Percentiles rank a stretch among this genome's conserved stretches.
These are phyloP conservation scores for Cymbidium sinense DNA, from an alignment of 106 monocot genomes.

Conservation along the genomic window DNA sequence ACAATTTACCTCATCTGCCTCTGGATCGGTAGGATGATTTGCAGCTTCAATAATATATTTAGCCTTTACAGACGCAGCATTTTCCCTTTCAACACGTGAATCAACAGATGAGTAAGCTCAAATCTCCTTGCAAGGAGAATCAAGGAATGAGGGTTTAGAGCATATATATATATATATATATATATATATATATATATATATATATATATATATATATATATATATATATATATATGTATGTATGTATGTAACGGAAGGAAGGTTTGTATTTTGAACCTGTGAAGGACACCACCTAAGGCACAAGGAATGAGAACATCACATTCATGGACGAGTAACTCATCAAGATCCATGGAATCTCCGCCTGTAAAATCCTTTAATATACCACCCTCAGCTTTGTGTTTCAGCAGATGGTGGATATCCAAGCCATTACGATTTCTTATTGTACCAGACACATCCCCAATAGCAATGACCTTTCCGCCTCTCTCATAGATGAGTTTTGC, in stretches of 20 bases:
- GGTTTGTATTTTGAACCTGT: no score
- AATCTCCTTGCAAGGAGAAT: background rate
- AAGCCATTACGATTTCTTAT: slow-evolving; percentile 60
- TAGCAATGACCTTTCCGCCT: slow-evolving; percentile 77
- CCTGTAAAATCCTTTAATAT: slow-evolving; percentile 59
- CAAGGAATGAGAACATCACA: slow-evolving; percentile 92
- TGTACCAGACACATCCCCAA: slow-evolving; percentile 61
- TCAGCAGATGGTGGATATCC: slow-evolving; percentile 46
- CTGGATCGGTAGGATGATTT: slow-evolving; percentile 86
- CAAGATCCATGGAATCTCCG: slow-evolving; percentile 37
- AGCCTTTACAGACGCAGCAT: slow-evolving; percentile 74
- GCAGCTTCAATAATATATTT: slow-evolving; percentile 87
- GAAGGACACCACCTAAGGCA: slow-evolving; percentile 80
- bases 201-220: no score
- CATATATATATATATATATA: no score
- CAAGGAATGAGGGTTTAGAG: no score
- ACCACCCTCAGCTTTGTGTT: slow-evolving; percentile 53
- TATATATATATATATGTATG: no score
- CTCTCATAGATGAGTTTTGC: slow-evolving; percentile 66
- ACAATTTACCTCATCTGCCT: slow-evolving; percentile 72
- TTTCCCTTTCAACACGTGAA: slow-evolving; percentile 55
- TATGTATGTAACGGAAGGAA: no score
- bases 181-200: no score
- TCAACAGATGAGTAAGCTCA: background rate
- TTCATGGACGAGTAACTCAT: slow-evolving; percentile 62